phyloP scores from a whole-genome alignment of 2,329 filamentous ascomycete genomes.

The Pseudocercospora cruenta region DNA sequence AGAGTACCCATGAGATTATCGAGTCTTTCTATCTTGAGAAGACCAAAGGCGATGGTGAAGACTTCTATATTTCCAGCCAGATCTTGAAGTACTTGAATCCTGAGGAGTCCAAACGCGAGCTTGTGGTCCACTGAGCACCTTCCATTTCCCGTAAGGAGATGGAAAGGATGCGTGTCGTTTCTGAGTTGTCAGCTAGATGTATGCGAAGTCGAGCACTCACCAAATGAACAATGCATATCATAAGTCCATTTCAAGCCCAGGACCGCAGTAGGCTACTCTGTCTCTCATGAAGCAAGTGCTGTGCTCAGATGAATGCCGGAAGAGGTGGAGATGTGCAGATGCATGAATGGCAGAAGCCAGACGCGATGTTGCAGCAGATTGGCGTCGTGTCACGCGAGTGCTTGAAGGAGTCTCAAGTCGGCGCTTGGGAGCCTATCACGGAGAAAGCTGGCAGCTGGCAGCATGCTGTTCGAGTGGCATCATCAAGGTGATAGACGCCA shows the following conservation, averaged over 20 bases:
- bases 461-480: slow-evolving; percentile 11
- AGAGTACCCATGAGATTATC: background rate
- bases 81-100: background rate
- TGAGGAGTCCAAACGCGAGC: background rate
- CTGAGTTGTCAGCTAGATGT: too few species aligned
- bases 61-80: background rate
- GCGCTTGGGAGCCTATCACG: slow-evolving; percentile 4
- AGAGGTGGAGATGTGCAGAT: background rate
- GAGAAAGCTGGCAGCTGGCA: background rate
- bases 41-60: background rate
- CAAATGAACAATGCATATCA: too few species aligned
- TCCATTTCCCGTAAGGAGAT: too few species aligned
- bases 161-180: too few species aligned
- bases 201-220: too few species aligned
- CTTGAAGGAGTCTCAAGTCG: background rate
- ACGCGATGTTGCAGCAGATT: background rate
- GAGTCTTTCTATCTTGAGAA: background rate
- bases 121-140: background rate
- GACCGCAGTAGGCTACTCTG: too few species aligned
- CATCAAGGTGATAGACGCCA: slow-evolving; percentile 11
- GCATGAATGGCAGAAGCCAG: background rate
- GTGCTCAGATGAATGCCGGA: background rate
- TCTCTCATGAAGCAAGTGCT: background rate
- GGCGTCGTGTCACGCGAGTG: slow-evolving; percentile 8
- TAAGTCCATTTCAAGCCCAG: too few species aligned